A percentile compares a stretch with the other conserved stretches of the same genome.
These are phyloP conservation scores for Beauveria sp. DNA, from an alignment of 2,329 filamentous ascomycete genomes.

Conservation along the genomic window DNA sequence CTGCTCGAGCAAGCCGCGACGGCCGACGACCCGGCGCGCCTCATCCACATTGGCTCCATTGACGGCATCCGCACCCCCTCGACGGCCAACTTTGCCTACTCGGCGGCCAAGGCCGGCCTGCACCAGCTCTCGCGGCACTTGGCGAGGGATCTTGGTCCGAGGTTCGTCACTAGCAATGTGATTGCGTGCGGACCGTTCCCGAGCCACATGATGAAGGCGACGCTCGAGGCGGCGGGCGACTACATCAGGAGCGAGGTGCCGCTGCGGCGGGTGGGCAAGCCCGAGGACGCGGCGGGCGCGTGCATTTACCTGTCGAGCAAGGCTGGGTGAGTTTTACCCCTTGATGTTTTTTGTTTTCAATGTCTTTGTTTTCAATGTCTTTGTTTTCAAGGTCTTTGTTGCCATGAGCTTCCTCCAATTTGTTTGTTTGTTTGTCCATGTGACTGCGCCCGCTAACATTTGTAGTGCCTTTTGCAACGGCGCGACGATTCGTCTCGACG, in stretches of 20 bases:
- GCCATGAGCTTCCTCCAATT: too few species aligned
- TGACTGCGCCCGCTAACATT: slow-evolving; percentile 12
- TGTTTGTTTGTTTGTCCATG: too few species aligned
- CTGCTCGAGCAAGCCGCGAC: slow-evolving; percentile 44
- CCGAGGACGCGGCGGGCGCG: slow-evolving; percentile 62
- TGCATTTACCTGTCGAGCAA: slow-evolving; percentile 62
- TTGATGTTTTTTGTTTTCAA: not conserved
- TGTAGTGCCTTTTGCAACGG: slow-evolving; percentile 52
- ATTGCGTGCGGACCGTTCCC: slow-evolving; percentile 66
- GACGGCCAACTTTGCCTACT: slow-evolving; percentile 54
- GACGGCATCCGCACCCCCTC: slow-evolving; percentile 54
- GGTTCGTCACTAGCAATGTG: slow-evolving; percentile 57
- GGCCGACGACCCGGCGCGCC: slow-evolving; percentile 39
- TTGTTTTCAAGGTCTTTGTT: not conserved
- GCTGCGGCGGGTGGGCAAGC: slow-evolving; percentile 57
- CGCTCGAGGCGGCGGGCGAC: slow-evolving; percentile 47
- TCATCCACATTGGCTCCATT: slow-evolving; percentile 59
- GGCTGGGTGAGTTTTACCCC: slow-evolving; percentile 42
- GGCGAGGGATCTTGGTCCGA: slow-evolving; percentile 50
- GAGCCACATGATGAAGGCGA: slow-evolving; percentile 60
- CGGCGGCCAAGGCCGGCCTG: slow-evolving; percentile 54
- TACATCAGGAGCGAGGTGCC: slow-evolving; percentile 52
- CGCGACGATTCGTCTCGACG: slow-evolving; percentile 55
- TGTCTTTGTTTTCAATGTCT: not conserved
- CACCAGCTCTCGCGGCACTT: slow-evolving; percentile 55